Evolutionary conservation across 768 basidiomycete genomes (phyloP).

Genomic region (Tricholoma furcatifolium): DNA sequence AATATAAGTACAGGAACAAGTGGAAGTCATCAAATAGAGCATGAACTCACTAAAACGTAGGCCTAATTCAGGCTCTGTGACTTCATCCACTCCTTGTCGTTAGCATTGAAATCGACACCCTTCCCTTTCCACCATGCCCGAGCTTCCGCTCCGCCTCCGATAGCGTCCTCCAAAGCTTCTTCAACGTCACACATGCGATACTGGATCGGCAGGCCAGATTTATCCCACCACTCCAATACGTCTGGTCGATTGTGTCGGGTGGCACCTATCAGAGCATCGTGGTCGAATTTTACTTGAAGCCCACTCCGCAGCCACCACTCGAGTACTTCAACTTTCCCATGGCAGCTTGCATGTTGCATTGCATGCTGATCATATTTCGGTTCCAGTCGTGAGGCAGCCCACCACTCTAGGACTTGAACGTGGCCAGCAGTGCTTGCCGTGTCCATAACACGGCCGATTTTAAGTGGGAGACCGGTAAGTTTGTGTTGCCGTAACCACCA

Average conservation of each 20-base stretch:
- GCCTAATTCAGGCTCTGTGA: slow-evolving; percentile 67
- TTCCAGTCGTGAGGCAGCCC: slow-evolving; percentile 76
- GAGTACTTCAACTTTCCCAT: slow-evolving; percentile 76
- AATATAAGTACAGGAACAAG: neutral
- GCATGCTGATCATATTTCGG: slow-evolving; percentile 78
- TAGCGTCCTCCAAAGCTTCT: slow-evolving; percentile 86
- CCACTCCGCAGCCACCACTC: slow-evolving; percentile 85
- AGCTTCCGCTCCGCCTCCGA: slow-evolving; percentile 74
- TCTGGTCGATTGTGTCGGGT: slow-evolving; percentile 80
- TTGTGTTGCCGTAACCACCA: slow-evolving; percentile 77
- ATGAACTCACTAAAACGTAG: slow-evolving; percentile 15
- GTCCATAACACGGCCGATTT: slow-evolving; percentile 84
- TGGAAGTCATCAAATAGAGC: neutral
- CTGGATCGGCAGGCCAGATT: slow-evolving; percentile 73
- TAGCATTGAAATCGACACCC: slow-evolving; percentile 81
- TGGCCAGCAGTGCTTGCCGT: slow-evolving; percentile 79
- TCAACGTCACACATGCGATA: slow-evolving; percentile 92
- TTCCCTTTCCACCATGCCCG: slow-evolving; percentile 80
- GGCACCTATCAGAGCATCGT: slow-evolving; percentile 75
- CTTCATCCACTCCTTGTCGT: slow-evolving; percentile 89
- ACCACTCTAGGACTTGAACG: slow-evolving; percentile 80
- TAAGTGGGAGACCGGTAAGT: slow-evolving; percentile 55
- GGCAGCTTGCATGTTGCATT: slow-evolving; percentile 74
- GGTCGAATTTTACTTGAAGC: slow-evolving; percentile 75
- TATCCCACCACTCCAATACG: slow-evolving; percentile 88